Evolutionary conservation across 805 yeast species (phyloP).

Genomic region (Candida maltosa): DNA sequence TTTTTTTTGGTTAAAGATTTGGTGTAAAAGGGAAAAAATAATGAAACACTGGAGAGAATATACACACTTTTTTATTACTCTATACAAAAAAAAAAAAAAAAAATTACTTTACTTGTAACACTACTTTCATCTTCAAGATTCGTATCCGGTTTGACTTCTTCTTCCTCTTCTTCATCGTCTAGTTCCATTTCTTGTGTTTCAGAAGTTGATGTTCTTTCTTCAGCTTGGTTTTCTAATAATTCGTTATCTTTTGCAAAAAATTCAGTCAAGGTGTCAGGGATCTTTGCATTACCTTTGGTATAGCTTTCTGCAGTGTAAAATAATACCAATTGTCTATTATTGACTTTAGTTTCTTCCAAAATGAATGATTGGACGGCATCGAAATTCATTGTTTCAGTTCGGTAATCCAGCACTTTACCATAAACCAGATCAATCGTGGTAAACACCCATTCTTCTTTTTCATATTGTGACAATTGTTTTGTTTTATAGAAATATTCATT

Average conservation of each 20-base stretch:
- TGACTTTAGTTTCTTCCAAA: constrained; percentile 11
- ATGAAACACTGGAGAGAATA: too few species aligned
- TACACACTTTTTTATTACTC: too few species aligned
- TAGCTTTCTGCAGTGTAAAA: constrained; percentile 16
- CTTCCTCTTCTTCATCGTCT: background rate
- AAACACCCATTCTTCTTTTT: constrained; percentile 20
- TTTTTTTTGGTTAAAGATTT: too few species aligned
- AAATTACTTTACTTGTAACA: background rate
- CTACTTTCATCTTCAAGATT: constrained; percentile 1
- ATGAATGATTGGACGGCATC: constrained; percentile 15
- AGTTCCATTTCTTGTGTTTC: background rate
- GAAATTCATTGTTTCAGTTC: constrained; percentile 17
- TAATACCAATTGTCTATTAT: constrained; percentile 12
- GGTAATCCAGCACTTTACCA: constrained; percentile 14
- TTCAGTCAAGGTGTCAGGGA: constrained; percentile 10
- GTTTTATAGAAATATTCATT: constrained; percentile 23
- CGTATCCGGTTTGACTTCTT: background rate
- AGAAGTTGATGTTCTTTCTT: too few species aligned
- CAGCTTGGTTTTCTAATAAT: constrained; percentile 3
- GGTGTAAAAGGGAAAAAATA: too few species aligned
- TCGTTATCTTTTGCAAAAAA: constrained; percentile 18
- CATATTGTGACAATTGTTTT: constrained; percentile 7
- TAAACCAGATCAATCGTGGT: constrained; percentile 6
- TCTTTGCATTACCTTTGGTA: constrained; percentile 1
- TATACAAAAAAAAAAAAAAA: too few species aligned